phyloP scores from a whole-genome alignment of 495 filamentous ascomycete species.

The Melanomma pulvis-pyrius region DNA sequence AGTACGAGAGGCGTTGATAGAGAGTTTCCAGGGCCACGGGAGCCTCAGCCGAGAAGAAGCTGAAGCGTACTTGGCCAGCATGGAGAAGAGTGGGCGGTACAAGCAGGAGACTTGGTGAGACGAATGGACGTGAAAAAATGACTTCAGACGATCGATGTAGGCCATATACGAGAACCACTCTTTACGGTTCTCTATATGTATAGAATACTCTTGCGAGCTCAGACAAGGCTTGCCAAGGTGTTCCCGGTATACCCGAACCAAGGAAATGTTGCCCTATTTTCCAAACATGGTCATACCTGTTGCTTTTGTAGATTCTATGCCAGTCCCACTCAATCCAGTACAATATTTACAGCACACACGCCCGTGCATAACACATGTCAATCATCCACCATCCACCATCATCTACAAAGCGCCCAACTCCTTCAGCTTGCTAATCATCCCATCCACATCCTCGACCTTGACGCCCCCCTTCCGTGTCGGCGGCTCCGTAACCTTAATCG shows the following conservation, averaged over 20 bases:
- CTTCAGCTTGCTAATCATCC: conserved; percentile 87
- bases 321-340: not conserved
- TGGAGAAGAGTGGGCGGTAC: conserved; percentile 73
- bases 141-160: no score
- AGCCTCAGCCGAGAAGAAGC: conserved; percentile 53
- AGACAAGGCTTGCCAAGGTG: no score
- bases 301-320: not conserved
- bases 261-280: no score
- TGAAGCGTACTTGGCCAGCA: conserved; percentile 58
- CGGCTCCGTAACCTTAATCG: conserved; percentile 81
- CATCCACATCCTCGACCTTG: conserved; percentile 96
- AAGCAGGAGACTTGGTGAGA: conserved; percentile 77
- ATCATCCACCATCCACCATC: not conserved
- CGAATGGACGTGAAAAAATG: no score
- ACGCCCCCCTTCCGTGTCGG: conserved; percentile 86
- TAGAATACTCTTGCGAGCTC: no score
- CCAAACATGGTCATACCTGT: no score
- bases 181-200: no score
- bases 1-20: conserved; percentile 78
- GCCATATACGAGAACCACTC: no score
- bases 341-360: conserved; percentile 15
- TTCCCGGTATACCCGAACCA: no score
- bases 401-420: conserved; percentile 86
- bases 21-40: conserved; percentile 60
- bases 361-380: no score